Evolutionary conservation across 2,329 filamentous ascomycete species (phyloP), one percentile per base, ranked within the genome.

Genomic region (Cladosporium velox): DNA sequence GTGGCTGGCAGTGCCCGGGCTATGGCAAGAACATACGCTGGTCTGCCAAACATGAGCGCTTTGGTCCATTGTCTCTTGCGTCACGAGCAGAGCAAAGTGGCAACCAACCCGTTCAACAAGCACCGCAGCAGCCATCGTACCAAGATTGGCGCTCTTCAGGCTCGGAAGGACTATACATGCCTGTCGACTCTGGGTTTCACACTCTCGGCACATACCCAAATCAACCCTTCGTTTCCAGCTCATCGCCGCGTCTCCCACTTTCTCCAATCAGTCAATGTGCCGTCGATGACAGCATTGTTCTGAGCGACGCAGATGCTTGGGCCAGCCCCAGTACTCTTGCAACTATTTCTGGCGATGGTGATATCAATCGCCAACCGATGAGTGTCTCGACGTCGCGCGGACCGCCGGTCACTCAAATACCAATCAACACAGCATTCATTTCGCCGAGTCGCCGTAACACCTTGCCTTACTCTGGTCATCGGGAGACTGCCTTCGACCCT

Each of bases 1-100:
- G 66, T 18, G 26, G 52, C 24, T 30, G 41, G 24, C 58, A 58
- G 21, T 67, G 66, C 28, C 66, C 66, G 1, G 66, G 66, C 14
- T 67, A 67, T 18, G 59, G 63, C 28, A 49, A 55, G 32, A 35
- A 66, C 14, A 57, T 67, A n/a, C 54, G 65, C 21, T 66, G 52
- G 64, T 67, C 64, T 14, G 34, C 64, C 32, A 67, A 67, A 26
- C 65, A 67, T 52, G 64, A 64, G 41, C 54, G 54, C 30, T 66
- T 64, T 38, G 57, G 57, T 30, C 24, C 24, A 18, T 47, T 55
- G 52, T 55, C 52, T 8, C 15, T 10, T 21, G 52, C 30, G 51
- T 32, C 51, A 32, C 26, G 52, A 34, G 52, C 30, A 3, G 26
- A 28, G 10, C 28, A 41, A 26, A 58, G 24, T 11, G 32, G 24